Base-by-base conservation (phyloP, 2,329 filamentous ascomycete species). In the Exophiala aquamarina region DNA sequence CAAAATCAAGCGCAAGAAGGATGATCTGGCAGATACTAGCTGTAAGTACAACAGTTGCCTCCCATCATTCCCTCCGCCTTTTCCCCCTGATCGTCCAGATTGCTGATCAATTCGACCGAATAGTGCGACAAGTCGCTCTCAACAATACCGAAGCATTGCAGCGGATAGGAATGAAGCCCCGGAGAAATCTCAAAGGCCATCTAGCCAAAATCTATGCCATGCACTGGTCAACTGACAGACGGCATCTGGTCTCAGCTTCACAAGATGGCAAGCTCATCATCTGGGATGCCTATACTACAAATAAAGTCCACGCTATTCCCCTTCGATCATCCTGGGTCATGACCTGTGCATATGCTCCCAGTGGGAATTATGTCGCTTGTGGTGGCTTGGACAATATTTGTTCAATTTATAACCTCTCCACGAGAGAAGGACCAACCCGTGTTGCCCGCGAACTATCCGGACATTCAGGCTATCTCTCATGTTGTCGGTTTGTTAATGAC, bases 241-340 rank as follows among this genome's bases (percentile, higher is more conserved):
- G 93, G 71, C 93, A 97, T 72, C 83, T 97, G 52, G 93, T 98
- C 42, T 97, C 93, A 10, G 93, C 93, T 56, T 98, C 93, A 61
- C 93, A 98, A 73, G 93, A 98, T 65, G 93, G 93, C 69, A 98
- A 98, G 78, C 84, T 98, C 60, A 98, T 98, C 71, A 97, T 98
- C 67, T 98, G 93, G 93, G 93, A 98, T 70, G 93, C 93, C 50
- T 98, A 98, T 76, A 97, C 92, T 58, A 97, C 93, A 55, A 97
- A 98, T 79, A 98, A 98, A 72, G 93, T 98, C 54, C 93, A 98
- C 72, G 93, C 93, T 69, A 97, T 98, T 62, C 93, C 93, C 26
- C 79, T 98, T 49, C 85, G 93, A 57, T 97, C 93, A 11, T 98
- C 93, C 11, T 98, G 93, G 93, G 93, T 98, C 72, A 98, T 98